Percentiles rank a stretch among this genome's conserved stretches.
phyloP scores from a whole-genome alignment of 495 filamentous ascomycete genomes.

The Penicillium manginii region DNA sequence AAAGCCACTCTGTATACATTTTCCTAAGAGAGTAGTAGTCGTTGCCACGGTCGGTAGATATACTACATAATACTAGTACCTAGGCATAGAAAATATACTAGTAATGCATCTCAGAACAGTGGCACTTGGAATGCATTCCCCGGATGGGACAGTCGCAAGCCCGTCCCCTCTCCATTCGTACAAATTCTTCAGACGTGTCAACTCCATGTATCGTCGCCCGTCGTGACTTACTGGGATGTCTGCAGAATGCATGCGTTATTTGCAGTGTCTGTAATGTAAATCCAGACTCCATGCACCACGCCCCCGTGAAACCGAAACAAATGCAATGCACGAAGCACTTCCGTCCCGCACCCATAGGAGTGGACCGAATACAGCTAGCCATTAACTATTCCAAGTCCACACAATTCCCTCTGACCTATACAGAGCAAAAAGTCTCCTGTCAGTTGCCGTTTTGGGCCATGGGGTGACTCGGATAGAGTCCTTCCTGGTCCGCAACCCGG shows the following conservation, averaged over 20 bases:
- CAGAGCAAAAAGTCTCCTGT: background rate
- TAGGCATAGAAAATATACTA: background rate
- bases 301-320: background rate
- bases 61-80: too few species aligned
- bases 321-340: background rate
- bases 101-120: background rate
- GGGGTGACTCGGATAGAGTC: conserved; percentile 32
- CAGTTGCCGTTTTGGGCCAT: conserved; percentile 18
- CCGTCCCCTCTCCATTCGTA: background rate
- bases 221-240: background rate
- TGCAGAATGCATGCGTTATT: background rate
- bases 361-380: conserved; percentile 9
- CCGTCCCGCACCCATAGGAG: conserved; percentile 5
- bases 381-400: conserved; percentile 11
- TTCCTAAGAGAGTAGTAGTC: background rate
- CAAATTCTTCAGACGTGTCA: conserved; percentile 2
- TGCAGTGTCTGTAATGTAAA: background rate
- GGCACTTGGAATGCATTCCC: background rate
- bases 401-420: conserved; percentile 16
- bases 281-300: background rate
- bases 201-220: background rate
- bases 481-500: conserved; percentile 18
- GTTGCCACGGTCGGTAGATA: background rate
- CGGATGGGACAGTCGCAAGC: background rate
- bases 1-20: background rate